A percentile compares a stretch with the other conserved stretches of the same genome.
Conservation (phyloP, 2,329 filamentous ascomycete species). For the Epichloe festucae region DNA sequence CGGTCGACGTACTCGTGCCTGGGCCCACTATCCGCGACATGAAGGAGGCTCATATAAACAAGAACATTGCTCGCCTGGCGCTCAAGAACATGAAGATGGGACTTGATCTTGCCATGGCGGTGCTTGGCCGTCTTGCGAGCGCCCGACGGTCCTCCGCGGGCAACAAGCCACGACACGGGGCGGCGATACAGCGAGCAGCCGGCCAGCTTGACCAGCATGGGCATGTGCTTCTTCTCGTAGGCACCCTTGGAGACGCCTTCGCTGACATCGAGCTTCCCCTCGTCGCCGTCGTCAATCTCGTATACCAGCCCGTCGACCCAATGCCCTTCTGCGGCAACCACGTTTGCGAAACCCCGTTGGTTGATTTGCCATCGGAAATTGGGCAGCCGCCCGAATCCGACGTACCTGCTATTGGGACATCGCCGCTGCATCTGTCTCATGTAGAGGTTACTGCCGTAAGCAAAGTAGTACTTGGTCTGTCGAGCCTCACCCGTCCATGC, state of each 20-base stretch:
- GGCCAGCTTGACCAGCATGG: constrained; percentile 21
- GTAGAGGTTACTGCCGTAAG: constrained; percentile 33
- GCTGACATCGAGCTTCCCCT: constrained; percentile 25
- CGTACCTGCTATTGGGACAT: constrained; percentile 27
- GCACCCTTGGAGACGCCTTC: constrained; percentile 27
- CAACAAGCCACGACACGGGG: constrained; percentile 24
- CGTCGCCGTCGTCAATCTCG: constrained; percentile 23
- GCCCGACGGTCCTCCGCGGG: constrained; percentile 20
- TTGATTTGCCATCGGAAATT: constrained; percentile 34
- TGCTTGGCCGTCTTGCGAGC: constrained; percentile 13
- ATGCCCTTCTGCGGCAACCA: constrained; percentile 20
- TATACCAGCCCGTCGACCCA: constrained; percentile 30
- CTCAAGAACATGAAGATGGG: not conserved
- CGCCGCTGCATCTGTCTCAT: constrained; percentile 30
- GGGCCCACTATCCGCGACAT: constrained; percentile 21
- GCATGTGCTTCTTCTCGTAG: constrained; percentile 24
- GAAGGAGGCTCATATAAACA: constrained; percentile 25
- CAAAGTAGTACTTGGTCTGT: constrained; percentile 27
- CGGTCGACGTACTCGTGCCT: constrained; percentile 27
- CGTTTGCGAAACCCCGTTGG: constrained; percentile 32
- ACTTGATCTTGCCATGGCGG: not conserved
- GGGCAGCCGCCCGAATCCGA: constrained; percentile 25
- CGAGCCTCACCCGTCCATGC: not conserved
- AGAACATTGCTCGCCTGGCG: constrained; percentile 18
- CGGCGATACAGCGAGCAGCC: constrained; percentile 22